Percentiles rank a stretch among this genome's conserved stretches.
Conservation (phyloP, 2,329 filamentous ascomycete species). For the Penicillium sp. region DNA sequence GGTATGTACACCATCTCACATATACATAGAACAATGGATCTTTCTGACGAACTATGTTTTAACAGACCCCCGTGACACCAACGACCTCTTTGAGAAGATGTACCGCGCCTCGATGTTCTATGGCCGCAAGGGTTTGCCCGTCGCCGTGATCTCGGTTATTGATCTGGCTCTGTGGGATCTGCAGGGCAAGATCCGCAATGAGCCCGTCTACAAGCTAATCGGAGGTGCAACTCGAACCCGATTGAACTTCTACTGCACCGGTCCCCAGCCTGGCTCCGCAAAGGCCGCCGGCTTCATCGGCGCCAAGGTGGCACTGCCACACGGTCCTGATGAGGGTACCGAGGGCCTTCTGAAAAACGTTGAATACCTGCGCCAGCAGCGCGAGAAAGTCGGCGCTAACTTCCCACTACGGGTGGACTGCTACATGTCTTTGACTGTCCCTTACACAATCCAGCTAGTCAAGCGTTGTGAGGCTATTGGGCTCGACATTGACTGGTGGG, state of each 20-base stretch:
- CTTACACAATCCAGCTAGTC: slow-evolving; percentile 85
- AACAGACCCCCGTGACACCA: slow-evolving; percentile 76
- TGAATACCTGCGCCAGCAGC: slow-evolving; percentile 75
- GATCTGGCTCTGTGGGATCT: slow-evolving; percentile 90
- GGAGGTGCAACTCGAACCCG: slow-evolving; percentile 77
- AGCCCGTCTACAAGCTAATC: slow-evolving; percentile 90
- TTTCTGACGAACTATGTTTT: background rate
- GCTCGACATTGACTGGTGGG: slow-evolving; percentile 93
- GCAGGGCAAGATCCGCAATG: slow-evolving; percentile 78
- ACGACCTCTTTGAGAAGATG: slow-evolving; percentile 91
- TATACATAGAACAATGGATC: background rate
- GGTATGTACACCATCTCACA: slow-evolving; percentile 34
- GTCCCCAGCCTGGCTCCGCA: slow-evolving; percentile 70
- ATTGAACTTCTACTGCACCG: slow-evolving; percentile 89
- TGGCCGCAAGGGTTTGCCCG: slow-evolving; percentile 79
- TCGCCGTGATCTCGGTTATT: slow-evolving; percentile 88
- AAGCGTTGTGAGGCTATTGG: slow-evolving; percentile 70
- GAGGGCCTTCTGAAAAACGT: slow-evolving; percentile 79
- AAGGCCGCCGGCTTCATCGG: slow-evolving; percentile 83
- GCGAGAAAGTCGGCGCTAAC: slow-evolving; percentile 74
- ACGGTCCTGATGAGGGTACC: slow-evolving; percentile 77
- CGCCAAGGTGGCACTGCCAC: slow-evolving; percentile 81
- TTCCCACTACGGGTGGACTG: slow-evolving; percentile 93
- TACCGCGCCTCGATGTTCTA: slow-evolving; percentile 95
- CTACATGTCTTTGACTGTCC: slow-evolving; percentile 90